Evolutionary conservation across 108 stramenopile species (phyloP).

Genomic region (Nitzschia putrida): DNA sequence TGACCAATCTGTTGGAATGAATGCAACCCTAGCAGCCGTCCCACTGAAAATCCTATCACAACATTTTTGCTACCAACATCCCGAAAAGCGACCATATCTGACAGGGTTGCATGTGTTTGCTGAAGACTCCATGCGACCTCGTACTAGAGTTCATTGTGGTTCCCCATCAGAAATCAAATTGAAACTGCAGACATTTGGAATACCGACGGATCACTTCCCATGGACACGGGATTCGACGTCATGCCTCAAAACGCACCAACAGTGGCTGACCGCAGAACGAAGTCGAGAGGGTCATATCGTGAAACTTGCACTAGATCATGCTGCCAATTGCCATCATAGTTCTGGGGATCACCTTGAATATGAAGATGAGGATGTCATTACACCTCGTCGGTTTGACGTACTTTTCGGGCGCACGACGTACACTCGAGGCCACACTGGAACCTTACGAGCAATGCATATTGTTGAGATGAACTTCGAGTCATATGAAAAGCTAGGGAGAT

Average conservation of each 20-base stretch:
- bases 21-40: neutral
- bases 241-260: neutral
- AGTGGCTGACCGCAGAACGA: neutral
- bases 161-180: neutral
- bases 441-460: neutral
- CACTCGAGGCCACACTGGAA: neutral
- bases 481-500: neutral
- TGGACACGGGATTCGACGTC: neutral
- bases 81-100: constrained; percentile 3
- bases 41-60: neutral
- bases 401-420: neutral
- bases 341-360: too few relatives aligned
- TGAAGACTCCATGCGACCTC: neutral
- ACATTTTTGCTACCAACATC: constrained; percentile 22
- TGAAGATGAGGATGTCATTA: neutral
- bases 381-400: neutral
- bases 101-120: constrained; percentile 1
- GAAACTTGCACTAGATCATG: neutral
- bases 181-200: neutral
- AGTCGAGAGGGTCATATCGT: neutral
- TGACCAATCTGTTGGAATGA: neutral
- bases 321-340: too few relatives aligned
- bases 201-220: constrained; percentile 2
- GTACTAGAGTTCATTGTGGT: neutral
- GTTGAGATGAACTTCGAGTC: neutral